Evolutionary conservation across 1,284 basidiomycete genomes (phyloP).

Genomic region (Ceratorhiza oryzae-sativae): DNA sequence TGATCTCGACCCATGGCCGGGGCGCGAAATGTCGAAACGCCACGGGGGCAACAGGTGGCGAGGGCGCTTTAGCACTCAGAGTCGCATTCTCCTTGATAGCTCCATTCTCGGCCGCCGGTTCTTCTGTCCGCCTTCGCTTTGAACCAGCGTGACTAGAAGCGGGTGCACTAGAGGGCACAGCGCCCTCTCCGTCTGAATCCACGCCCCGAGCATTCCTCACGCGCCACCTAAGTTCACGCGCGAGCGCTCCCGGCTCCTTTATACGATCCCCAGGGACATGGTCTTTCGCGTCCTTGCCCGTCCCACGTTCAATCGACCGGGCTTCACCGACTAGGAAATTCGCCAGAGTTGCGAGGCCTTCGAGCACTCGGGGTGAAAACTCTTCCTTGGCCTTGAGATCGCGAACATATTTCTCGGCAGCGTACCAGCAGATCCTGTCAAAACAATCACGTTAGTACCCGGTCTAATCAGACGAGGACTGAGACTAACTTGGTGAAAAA

Average conservation of each 20-base stretch:
- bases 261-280: conserved; percentile 81
- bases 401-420: conserved; percentile 76
- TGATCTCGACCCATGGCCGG: conserved; percentile 13
- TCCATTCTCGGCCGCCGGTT: conserved; percentile 53
- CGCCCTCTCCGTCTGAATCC: conserved; percentile 71
- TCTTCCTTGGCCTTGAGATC: conserved; percentile 72
- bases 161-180: conserved; percentile 11
- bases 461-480: neutral
- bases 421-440: conserved; percentile 86
- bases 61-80: neutral
- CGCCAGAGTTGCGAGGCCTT: conserved; percentile 74
- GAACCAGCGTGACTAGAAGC: neutral
- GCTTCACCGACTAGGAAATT: conserved; percentile 82
- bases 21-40: conserved; percentile 20
- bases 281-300: conserved; percentile 75
- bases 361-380: conserved; percentile 68
- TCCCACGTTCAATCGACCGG: conserved; percentile 69
- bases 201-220: conserved; percentile 69
- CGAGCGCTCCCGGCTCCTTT: conserved; percentile 77
- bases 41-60: neutral
- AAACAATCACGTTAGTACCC: conserved; percentile 19
- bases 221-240: conserved; percentile 84
- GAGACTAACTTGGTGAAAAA: conserved; percentile 73
- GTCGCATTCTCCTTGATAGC: conserved; percentile 43
- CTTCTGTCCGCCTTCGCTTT: conserved; percentile 63